These are phyloP conservation scores for Pochonia chlamydosporia DNA, from an alignment of 2,329 filamentous ascomycete genomes.

Conservation along the genomic window DNA sequence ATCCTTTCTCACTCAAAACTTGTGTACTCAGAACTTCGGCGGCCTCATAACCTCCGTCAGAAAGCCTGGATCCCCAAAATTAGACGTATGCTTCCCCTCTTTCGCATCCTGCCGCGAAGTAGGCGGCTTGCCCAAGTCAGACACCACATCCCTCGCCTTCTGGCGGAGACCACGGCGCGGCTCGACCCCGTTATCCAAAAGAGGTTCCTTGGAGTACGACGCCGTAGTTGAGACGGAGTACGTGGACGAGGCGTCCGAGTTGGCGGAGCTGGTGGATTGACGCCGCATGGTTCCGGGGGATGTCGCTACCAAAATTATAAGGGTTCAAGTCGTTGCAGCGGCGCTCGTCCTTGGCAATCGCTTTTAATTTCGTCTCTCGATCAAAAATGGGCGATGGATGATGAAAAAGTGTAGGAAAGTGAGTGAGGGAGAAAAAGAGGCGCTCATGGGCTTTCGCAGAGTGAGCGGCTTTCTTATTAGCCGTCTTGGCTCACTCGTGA, in stretches of 20 bases:
- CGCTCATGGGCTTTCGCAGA: neutral
- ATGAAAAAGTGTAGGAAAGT: neutral
- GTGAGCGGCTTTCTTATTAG: neutral
- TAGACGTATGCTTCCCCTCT: slow-evolving; percentile 22
- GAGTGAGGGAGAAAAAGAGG: neutral
- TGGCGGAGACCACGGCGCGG: slow-evolving; percentile 22
- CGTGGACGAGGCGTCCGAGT: slow-evolving; percentile 24
- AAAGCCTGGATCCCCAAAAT: slow-evolving; percentile 21
- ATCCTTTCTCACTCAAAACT: neutral
- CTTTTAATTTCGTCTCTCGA: no score
- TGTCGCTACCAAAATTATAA: no score
- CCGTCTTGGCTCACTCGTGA: neutral
- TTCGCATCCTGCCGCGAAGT: slow-evolving; percentile 25
- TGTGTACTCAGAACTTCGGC: neutral
- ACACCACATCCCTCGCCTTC: slow-evolving; percentile 26
- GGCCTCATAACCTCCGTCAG: slow-evolving; percentile 15
- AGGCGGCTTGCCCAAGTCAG: slow-evolving; percentile 26
- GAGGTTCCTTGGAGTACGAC: slow-evolving; percentile 21
- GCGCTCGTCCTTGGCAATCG: no score
- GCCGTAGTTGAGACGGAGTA: slow-evolving; percentile 24
- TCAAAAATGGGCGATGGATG: neutral
- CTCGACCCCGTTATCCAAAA: slow-evolving; percentile 3
- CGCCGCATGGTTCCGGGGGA: slow-evolving; percentile 15
- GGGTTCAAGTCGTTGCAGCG: no score
- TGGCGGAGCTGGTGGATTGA: slow-evolving; percentile 18